phyloP scores from a whole-genome alignment of 345 rosid genomes.

The Theobroma cacao region DNA sequence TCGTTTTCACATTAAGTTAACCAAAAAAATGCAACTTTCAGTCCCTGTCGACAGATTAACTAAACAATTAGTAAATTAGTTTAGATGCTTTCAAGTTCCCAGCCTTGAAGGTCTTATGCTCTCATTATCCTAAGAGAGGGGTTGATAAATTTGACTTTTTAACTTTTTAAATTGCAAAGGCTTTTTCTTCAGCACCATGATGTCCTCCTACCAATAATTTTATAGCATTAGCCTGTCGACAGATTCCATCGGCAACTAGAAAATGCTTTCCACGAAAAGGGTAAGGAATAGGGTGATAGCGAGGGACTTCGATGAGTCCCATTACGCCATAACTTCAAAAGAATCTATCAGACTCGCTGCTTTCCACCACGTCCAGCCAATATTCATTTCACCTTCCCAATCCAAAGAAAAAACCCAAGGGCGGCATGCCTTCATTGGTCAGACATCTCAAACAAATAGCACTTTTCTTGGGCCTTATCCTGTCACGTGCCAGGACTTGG shows the following conservation, averaged over 20 bases:
- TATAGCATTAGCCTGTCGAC: background rate
- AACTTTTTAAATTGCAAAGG: constrained; percentile 1
- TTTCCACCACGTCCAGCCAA: background rate
- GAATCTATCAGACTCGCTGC: background rate
- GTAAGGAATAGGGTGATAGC: background rate
- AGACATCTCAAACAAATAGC: too few species aligned
- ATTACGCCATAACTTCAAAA: background rate
- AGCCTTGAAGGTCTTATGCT: background rate
- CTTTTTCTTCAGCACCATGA: background rate
- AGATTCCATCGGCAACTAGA: background rate
- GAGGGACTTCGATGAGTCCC: background rate
- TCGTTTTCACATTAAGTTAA: background rate
- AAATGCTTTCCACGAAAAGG: background rate
- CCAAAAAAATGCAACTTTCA: background rate
- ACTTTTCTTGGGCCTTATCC: too few species aligned
- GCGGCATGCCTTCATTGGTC: too few species aligned
- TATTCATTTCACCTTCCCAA: background rate
- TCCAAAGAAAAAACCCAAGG: too few species aligned
- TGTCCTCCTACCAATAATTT: background rate
- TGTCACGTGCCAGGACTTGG: too few species aligned
- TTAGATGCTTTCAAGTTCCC: background rate
- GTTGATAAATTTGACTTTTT: background rate
- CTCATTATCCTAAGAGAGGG: background rate
- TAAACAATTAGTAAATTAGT: background rate
- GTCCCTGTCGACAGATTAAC: background rate